Evolutionary conservation across 208 protist genomes (phyloP).

Genomic region (Leishmania aethiopica): DNA sequence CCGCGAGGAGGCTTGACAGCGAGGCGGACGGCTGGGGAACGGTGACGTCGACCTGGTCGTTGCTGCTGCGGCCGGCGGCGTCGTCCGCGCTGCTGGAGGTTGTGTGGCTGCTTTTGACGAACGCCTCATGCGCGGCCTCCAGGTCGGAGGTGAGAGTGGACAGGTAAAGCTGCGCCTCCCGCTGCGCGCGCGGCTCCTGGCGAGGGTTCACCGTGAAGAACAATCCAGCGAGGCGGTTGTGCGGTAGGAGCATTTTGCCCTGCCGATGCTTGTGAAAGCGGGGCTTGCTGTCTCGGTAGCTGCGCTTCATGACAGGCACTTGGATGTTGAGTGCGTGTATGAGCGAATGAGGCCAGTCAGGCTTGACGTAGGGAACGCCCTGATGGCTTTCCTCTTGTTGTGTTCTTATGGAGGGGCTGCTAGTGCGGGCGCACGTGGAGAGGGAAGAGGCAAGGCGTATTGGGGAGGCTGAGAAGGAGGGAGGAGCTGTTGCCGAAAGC

Average conservation of each 20-base stretch:
- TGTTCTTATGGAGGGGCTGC: neutral
- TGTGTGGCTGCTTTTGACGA: neutral
- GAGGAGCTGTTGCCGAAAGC: neutral
- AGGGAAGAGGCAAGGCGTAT: neutral
- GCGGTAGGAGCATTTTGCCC: conserved; percentile 68
- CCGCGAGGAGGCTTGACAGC: conserved; percentile 34
- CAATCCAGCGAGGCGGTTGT: conserved; percentile 58
- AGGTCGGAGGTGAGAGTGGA: conserved; percentile 62
- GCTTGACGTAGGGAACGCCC: neutral
- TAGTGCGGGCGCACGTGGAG: neutral
- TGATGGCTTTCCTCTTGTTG: neutral
- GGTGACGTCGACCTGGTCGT: neutral
- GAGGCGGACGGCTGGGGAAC: conserved; percentile 19
- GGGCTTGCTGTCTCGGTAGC: conserved; percentile 60
- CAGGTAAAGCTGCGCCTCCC: conserved; percentile 75
- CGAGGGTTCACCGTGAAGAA: conserved; percentile 79
- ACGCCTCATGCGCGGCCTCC: conserved; percentile 27
- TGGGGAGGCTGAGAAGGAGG: neutral
- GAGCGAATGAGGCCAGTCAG: neutral
- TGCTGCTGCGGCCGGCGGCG: conserved; percentile 7
- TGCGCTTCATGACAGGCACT: conserved; percentile 27
- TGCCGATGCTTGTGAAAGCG: conserved; percentile 68
- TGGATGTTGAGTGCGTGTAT: neutral
- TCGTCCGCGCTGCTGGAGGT: neutral
- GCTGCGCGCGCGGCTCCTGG: conserved; percentile 63